These are phyloP conservation scores for Ilyonectria mors-panacis DNA, from an alignment of 2,329 filamentous ascomycete genomes.

Conservation along the genomic window DNA sequence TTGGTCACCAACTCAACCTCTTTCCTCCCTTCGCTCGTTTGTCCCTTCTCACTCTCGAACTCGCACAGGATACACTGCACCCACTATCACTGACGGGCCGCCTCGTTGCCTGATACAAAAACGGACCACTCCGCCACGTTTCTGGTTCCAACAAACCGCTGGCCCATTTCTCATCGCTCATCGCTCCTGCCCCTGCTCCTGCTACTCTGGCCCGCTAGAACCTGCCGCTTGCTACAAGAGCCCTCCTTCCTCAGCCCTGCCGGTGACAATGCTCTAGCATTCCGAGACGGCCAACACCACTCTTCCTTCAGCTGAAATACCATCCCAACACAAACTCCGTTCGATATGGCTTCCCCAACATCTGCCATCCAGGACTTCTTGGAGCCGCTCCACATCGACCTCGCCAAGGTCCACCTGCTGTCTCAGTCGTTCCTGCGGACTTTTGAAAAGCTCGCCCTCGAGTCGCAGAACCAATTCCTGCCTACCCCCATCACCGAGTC, in stretches of 20 bases:
- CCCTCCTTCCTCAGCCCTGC: neutral
- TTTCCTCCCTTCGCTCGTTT: constrained; percentile 1
- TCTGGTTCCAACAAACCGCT: neutral
- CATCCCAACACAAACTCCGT: neutral
- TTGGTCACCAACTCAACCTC: constrained; percentile 6
- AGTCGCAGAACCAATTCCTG: constrained; percentile 70
- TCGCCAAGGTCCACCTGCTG: constrained; percentile 61
- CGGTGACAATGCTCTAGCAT: constrained; percentile 14
- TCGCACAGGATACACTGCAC: constrained; percentile 10
- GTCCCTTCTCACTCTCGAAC: neutral
- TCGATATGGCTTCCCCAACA: constrained; percentile 32
- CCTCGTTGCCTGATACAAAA: constrained; percentile 3
- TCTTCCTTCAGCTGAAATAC: neutral
- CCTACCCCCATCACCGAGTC: constrained; percentile 74
- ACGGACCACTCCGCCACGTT: neutral
- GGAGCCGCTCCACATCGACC: constrained; percentile 64
- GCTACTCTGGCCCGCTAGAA: neutral
- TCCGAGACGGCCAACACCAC: neutral
- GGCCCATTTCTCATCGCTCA: too few species aligned
- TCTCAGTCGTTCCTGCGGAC: constrained; percentile 63
- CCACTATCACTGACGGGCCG: neutral
- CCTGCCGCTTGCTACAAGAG: neutral
- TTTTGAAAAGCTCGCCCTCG: constrained; percentile 66
- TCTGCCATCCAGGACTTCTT: constrained; percentile 62
- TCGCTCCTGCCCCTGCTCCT: neutral